Evolutionary conservation across 208 protist species (phyloP).

Genomic region (Leishmania major): DNA sequence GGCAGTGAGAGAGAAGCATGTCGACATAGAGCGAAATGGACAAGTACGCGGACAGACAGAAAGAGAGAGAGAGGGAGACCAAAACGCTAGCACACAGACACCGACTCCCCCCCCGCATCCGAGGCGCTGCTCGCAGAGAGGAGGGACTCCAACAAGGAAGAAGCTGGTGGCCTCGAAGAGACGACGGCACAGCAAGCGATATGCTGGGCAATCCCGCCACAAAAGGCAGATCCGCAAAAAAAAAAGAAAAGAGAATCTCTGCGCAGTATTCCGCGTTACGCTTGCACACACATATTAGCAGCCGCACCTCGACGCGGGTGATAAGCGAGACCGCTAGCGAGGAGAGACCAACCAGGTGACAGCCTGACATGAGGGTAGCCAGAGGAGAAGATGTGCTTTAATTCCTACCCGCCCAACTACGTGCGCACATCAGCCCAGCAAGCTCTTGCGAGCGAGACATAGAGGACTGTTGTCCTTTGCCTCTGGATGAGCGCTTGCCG

Average conservation of each 20-base stretch:
- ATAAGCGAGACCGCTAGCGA: background rate
- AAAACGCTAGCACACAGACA: background rate
- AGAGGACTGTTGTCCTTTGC: background rate
- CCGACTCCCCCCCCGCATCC: background rate
- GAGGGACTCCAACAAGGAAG: background rate
- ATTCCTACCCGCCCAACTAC: background rate
- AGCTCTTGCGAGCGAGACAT: background rate
- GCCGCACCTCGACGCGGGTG: background rate
- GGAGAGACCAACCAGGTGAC: background rate
- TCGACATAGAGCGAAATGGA: background rate
- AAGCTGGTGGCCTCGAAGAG: background rate
- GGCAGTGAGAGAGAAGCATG: background rate
- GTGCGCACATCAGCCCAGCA: background rate
- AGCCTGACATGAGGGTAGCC: background rate
- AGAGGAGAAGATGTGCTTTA: background rate
- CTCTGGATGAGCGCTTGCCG: background rate
- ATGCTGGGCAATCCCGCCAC: background rate
- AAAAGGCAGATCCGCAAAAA: background rate
- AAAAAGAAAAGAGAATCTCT: background rate
- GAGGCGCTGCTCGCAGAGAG: background rate
- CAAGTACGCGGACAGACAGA: background rate
- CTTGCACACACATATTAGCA: background rate
- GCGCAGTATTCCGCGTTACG: background rate
- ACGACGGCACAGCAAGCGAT: background rate
- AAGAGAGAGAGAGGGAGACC: background rate